Evolutionary conservation across 495 filamentous ascomycete species (phyloP).

Genomic region (Sabuloglossum arenarium): DNA sequence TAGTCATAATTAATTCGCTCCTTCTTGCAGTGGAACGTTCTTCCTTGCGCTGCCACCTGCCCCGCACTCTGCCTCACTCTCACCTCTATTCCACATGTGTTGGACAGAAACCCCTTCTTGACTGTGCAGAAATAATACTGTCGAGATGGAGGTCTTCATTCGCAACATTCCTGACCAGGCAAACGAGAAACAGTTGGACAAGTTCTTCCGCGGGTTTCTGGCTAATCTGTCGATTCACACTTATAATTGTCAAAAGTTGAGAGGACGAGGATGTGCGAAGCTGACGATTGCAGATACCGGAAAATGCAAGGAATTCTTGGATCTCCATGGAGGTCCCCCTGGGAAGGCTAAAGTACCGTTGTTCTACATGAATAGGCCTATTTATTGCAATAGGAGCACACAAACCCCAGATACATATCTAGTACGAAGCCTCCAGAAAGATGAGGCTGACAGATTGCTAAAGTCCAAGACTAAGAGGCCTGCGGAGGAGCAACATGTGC

Average conservation of each 20-base stretch:
- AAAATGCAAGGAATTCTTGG: slow-evolving; percentile 18
- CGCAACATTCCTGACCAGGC: slow-evolving; percentile 17
- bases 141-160: slow-evolving; percentile 23
- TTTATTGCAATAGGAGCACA: slow-evolving; percentile 26
- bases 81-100: neutral
- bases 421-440: slow-evolving; percentile 20
- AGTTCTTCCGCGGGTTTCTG: slow-evolving; percentile 18
- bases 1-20: no score
- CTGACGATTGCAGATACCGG: slow-evolving; percentile 17
- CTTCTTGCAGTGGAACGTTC: no score
- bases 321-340: slow-evolving; percentile 12
- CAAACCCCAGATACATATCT: slow-evolving; percentile 17
- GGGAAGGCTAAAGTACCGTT: slow-evolving; percentile 15
- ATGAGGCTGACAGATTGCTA: slow-evolving; percentile 12
- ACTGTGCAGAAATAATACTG: neutral
- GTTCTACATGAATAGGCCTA: slow-evolving; percentile 14
- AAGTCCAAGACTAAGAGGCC: neutral
- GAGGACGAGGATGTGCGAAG: slow-evolving; percentile 13
- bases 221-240: slow-evolving; percentile 13
- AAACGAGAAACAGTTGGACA: slow-evolving; percentile 16
- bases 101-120: neutral
- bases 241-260: slow-evolving; percentile 19
- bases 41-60: neutral
- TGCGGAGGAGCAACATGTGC: slow-evolving; percentile 2
- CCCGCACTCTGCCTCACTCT: no score